These are phyloP conservation scores for Pelargonium fulgidum DNA, from an alignment of 441 rosid species.

Conservation along the genomic window DNA sequence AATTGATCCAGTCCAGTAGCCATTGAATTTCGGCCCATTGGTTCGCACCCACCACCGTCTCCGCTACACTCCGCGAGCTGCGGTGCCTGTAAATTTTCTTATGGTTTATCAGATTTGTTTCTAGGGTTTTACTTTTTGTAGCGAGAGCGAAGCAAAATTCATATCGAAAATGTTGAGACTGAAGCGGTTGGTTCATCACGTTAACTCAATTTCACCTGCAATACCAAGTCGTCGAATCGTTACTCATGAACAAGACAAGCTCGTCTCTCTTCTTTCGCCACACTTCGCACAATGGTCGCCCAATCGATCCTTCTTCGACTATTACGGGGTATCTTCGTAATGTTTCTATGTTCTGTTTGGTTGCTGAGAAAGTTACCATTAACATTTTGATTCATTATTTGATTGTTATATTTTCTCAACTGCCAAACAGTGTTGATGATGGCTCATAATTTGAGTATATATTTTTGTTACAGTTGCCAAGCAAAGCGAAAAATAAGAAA, in stretches of 20 bases:
- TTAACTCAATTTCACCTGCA: slow-evolving; percentile 20
- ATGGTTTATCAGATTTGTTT: not conserved
- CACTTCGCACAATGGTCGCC: slow-evolving; percentile 39
- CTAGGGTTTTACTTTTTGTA: not conserved
- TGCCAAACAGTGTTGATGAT: too few species aligned
- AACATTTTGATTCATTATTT: not conserved
- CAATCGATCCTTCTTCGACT: slow-evolving; percentile 57
- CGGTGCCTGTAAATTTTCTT: too few species aligned
- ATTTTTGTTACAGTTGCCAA: slow-evolving; percentile 42
- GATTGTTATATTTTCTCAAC: slow-evolving; percentile 3
- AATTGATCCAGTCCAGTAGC: too few species aligned
- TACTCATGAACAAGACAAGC: slow-evolving; percentile 21
- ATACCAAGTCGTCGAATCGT: slow-evolving; percentile 22
- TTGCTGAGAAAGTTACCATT: not conserved
- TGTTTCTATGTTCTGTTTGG: not conserved
- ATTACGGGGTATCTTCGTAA: slow-evolving; percentile 42
- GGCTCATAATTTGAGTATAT: too few species aligned
- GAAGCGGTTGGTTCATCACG: slow-evolving; percentile 7
- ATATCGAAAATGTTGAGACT: slow-evolving; percentile 17
- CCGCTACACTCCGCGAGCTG: too few species aligned
- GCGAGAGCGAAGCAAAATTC: slow-evolving; percentile 8
- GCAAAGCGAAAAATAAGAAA: slow-evolving; percentile 62
- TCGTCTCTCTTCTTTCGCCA: slow-evolving; percentile 32
- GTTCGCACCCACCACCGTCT: too few species aligned
- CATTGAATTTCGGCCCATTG: too few species aligned